These are phyloP conservation scores for Phytophthora nicotianae DNA, from an alignment of 352 stramenopile genomes.

Conservation along the genomic window DNA sequence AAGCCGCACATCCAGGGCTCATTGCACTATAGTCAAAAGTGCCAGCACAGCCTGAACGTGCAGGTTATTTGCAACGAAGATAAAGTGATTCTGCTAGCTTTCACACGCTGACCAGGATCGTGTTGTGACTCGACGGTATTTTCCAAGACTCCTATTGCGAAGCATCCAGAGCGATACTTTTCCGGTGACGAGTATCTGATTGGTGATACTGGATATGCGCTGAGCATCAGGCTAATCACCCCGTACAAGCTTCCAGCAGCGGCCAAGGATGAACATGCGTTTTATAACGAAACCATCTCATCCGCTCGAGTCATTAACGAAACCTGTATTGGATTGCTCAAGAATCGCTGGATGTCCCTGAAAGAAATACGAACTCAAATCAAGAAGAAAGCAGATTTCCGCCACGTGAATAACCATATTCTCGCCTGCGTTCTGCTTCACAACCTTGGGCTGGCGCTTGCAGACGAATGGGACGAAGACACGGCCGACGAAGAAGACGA, in stretches of 20 bases:
- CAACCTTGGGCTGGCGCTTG: neutral
- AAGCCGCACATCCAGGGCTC: too few species aligned
- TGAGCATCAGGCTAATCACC: neutral
- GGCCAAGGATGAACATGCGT: neutral
- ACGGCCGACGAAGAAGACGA: neutral
- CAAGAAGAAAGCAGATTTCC: neutral
- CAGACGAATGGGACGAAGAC: neutral
- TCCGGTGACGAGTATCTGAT: neutral
- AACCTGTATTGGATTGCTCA: neutral
- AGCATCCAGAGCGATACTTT: neutral
- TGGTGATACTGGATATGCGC: neutral
- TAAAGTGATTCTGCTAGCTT: neutral
- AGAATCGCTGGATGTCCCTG: neutral
- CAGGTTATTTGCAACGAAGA: neutral
- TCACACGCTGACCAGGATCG: too few species aligned
- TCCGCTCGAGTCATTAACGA: neutral
- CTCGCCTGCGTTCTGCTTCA: neutral
- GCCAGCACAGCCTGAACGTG: too few species aligned
- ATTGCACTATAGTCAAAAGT: too few species aligned
- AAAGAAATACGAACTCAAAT: neutral
- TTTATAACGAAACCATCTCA: neutral
- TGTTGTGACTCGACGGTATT: neutral
- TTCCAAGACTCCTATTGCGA: neutral
- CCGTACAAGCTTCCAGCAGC: neutral
- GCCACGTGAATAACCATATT: neutral